Base-by-base conservation (phyloP, 2,329 filamentous ascomycete genomes). In the Pyricularia sp. region DNA sequence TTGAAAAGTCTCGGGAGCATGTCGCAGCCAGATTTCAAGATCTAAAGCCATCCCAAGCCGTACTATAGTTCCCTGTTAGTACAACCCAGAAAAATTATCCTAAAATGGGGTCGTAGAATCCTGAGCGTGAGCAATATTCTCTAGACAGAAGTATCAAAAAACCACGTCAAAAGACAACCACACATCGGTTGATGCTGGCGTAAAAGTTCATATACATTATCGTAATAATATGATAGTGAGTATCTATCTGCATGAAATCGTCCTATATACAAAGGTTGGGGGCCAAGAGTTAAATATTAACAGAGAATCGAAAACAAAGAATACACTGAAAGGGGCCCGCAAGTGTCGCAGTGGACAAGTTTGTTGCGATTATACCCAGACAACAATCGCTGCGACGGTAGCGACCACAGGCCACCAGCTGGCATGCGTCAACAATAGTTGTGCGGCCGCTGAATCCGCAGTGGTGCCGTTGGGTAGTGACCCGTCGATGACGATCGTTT, bases 401-500 rank as follows among this genome's bases (percentile, higher is more conserved):
- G 79, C 79, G 2, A 80, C 76, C 1, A 81, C 78, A 0, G 85
- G 84, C 85, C 84, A 86, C 76, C 81, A 82, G 31, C 84, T 85
- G 4, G 80, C 76, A 0, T 78, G 72, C 70, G 81, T 75, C 11
- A 6, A 5, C 2, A 79, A 73, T 59, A 83, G 33, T 77, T 74
- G 72, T 25, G 72, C 79, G n/a, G 78, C 79, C 25, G 72, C 77
- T 58, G 70, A 72, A 64, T 76, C 79, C 0, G 84, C 82, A 0
- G 86, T 89, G 0, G 89, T 91, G 66, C 86, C 87, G 72, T 91
- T 90, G 33, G 88, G 86, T 3, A 94, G 80, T 0, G 90, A 91
- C n/a, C 92, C 92, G 76, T 93, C 93, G 76, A 94, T 80, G 33
- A 92, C 81, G 55, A 95, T 84, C 1, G 86, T 89, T 71, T 79